phyloP scores from a whole-genome alignment of 257 asterid genomes.

The Nicotiana paniculata region DNA sequence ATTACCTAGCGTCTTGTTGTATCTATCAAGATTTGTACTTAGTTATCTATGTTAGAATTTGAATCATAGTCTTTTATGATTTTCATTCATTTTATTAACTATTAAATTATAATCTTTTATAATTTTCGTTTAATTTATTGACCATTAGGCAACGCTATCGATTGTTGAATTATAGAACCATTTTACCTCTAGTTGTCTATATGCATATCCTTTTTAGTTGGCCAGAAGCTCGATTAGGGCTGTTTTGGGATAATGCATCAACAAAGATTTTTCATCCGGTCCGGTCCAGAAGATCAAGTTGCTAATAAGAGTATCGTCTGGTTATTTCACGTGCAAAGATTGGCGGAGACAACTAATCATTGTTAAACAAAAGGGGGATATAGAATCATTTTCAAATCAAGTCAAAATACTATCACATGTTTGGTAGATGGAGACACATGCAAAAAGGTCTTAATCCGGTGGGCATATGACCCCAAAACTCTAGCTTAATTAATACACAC shows the following conservation, averaged over 20 bases:
- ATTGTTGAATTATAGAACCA: slow-evolving; percentile 11
- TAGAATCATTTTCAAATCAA: not conserved
- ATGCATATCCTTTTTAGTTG: slow-evolving; percentile 28
- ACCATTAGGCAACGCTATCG: too few relatives aligned
- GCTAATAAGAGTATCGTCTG: not conserved
- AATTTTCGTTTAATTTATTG: too few relatives aligned
- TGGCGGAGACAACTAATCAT: slow-evolving; percentile 39
- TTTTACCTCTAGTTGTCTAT: slow-evolving; percentile 32
- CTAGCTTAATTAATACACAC: not conserved
- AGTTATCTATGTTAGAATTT: too few relatives aligned
- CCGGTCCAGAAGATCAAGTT: not conserved
- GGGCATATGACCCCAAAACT: not conserved
- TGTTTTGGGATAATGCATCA: too few relatives aligned
- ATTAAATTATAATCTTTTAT: too few relatives aligned
- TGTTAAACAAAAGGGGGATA: slow-evolving; percentile 6
- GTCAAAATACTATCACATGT: slow-evolving; percentile 40
- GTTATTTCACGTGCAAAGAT: slow-evolving; percentile 40
- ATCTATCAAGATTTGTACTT: too few relatives aligned
- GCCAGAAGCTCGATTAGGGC: slow-evolving; percentile 13
- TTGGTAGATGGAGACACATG: slow-evolving; percentile 30
- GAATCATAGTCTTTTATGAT: too few relatives aligned
- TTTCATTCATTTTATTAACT: too few relatives aligned
- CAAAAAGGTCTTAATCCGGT: not conserved
- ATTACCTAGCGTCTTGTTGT: too few relatives aligned
- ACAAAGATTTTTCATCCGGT: too few relatives aligned